Base-by-base conservation (phyloP, 2,329 filamentous ascomycete genomes). In the Coniella lustricola region DNA sequence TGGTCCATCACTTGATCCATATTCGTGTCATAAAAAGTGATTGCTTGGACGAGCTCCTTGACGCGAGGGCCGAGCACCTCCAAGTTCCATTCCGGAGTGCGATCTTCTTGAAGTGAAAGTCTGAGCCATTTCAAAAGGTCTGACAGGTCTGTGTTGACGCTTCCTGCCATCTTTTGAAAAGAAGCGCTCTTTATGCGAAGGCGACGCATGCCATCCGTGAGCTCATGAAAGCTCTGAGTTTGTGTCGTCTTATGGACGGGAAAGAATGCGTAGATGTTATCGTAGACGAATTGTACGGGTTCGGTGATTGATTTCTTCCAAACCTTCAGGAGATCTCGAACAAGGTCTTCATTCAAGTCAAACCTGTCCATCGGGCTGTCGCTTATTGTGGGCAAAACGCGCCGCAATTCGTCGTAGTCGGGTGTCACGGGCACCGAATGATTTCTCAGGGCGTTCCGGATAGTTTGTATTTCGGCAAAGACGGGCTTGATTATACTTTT, bases 401-500 rank as follows among this genome's bases (percentile, higher is more conserved):
- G 10, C 9, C 16, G 20, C 20, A 41, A 9, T 32, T 47, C 29
- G 3, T 32, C 25, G 20, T 40, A 17, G 3, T n/a, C 14, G 25
- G 42, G 7, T 5, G 1, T 5, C 25, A 12, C n/a, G 36, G 9
- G 7, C 29, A 22, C 10, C 46, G 21, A 1, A 37, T 41, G 3
- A 3, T 45, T 18, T 29, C 25, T 13, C 4, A 37, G 8, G 13
- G 17, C 20, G 9, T 33, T 41, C 20, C 51, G 46, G 9, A 60
- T 35, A 5, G 42, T 40, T 12, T 43, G 35, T 22, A 59, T 49
- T 36, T 49, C 54, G 5, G 35, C 32, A 7, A 52, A 29, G 3
- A 65, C 49, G 1, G 62, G 62, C 0, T 44, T 31, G 18, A 59
- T 32, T 13, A 53, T 50, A 4, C 36, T 33, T n/a, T 37, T 46